Percentiles rank a stretch among this genome's conserved stretches.
phyloP scores from a whole-genome alignment of 2,329 filamentous ascomycete genomes.

The Apiospora arundinis region DNA sequence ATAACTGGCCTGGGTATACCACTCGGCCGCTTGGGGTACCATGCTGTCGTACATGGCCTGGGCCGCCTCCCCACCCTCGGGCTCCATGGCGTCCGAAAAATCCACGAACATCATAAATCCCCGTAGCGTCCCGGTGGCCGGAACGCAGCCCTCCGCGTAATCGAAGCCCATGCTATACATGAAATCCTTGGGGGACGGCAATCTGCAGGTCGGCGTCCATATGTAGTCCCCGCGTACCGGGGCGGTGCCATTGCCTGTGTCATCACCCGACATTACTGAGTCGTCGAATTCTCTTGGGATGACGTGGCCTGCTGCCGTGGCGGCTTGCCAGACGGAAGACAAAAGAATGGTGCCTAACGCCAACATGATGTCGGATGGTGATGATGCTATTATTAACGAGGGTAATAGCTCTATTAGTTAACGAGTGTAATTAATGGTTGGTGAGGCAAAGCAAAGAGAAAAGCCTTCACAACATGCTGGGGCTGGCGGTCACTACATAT shows the following conservation, averaged over 20 bases:
- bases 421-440: no score
- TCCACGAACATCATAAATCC: slow-evolving; percentile 41
- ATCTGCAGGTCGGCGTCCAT: neutral
- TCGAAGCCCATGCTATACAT: neutral
- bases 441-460: no score
- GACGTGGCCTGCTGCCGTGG: neutral
- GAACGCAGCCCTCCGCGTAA: neutral
- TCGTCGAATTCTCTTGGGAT: neutral
- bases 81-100: slow-evolving; percentile 37
- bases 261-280: neutral
- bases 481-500: neutral
- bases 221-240: neutral
- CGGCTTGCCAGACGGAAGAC: neutral
- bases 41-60: slow-evolving; percentile 33
- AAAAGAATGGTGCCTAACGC: neutral
- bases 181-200: neutral
- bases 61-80: slow-evolving; percentile 31
- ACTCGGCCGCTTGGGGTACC: slow-evolving; percentile 34
- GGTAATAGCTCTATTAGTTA: neutral
- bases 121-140: neutral
- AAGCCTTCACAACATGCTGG: no score
- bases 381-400: slow-evolving; percentile 7
- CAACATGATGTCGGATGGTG: slow-evolving; percentile 1
- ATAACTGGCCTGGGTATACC: slow-evolving; percentile 34
- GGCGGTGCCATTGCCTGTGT: neutral